Conservation (phyloP, 139 green algal genomes). For the Desmodesmus armatus region DNA sequence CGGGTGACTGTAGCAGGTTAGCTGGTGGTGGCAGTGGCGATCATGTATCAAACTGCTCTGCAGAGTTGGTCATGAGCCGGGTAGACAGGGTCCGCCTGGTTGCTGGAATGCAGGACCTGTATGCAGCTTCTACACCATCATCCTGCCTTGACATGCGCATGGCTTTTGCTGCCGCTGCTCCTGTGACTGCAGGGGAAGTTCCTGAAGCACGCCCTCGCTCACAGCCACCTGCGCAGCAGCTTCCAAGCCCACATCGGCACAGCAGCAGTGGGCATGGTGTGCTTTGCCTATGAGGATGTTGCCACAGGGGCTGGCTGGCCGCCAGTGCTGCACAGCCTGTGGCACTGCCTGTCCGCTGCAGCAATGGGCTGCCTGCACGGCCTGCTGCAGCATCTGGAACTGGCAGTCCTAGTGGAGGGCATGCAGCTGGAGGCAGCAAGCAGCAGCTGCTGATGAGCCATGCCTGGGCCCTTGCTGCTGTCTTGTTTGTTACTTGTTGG, state of each 20-base stretch:
- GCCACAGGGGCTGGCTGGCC: constrained; percentile 3
- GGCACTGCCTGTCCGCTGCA: constrained; percentile 33
- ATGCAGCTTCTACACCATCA: too few relatives aligned
- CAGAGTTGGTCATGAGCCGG: background rate
- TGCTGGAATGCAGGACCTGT: background rate
- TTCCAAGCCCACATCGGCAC: constrained; percentile 21
- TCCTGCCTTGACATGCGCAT: background rate
- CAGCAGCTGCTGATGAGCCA: too few relatives aligned
- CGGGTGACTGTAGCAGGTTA: background rate
- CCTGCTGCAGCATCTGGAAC: constrained; percentile 36
- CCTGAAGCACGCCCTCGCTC: background rate
- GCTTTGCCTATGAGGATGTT: constrained; percentile 39
- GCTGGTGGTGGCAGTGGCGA: too few relatives aligned
- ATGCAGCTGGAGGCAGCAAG: constrained; percentile 16
- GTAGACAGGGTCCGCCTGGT: background rate
- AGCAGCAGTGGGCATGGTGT: constrained; percentile 14
- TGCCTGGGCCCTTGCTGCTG: too few relatives aligned
- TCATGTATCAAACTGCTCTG: too few relatives aligned
- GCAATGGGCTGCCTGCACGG: constrained; percentile 26
- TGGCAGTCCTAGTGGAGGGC: constrained; percentile 32
- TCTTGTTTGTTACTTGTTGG: too few relatives aligned
- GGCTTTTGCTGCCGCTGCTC: background rate
- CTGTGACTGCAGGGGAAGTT: constrained; percentile 27
- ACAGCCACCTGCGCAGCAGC: constrained; percentile 24
- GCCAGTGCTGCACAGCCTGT: constrained; percentile 38